These are phyloP conservation scores for Acidiella bohemica DNA, from an alignment of 495 filamentous ascomycete genomes.

Conservation along the genomic window DNA sequence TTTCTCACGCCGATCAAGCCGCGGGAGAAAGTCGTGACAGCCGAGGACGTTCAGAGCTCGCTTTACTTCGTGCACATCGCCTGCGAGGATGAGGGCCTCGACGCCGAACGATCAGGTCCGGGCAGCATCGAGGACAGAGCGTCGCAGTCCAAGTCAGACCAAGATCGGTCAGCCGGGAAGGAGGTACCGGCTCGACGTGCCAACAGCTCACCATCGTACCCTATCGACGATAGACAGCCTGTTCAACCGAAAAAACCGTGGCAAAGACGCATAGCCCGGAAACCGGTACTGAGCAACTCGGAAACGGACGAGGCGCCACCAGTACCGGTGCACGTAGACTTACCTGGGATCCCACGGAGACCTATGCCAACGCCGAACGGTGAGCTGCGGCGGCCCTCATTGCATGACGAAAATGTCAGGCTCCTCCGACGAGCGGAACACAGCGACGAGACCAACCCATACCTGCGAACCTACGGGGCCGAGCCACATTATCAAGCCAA, in stretches of 20 bases:
- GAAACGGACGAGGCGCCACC: neutral
- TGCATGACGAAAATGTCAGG: conserved; percentile 7
- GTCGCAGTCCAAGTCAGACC: neutral
- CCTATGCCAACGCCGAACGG: conserved; percentile 7
- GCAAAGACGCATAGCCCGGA: conserved; percentile 7
- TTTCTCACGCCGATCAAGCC: conserved; percentile 90
- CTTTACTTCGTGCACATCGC: conserved; percentile 86
- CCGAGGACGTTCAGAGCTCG: conserved; percentile 70
- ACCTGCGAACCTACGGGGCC: conserved; percentile 1
- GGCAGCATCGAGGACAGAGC: too few species aligned
- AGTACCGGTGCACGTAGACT: neutral
- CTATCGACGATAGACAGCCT: neutral
- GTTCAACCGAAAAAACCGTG: too few species aligned
- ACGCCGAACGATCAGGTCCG: too few species aligned
- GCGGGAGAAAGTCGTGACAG: conserved; percentile 70
- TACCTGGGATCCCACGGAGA: conserved; percentile 12
- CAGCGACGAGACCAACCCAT: conserved; percentile 10
- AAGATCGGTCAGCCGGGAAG: neutral
- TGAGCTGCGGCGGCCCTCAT: neutral
- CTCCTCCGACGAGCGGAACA: conserved; percentile 3
- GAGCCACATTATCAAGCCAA: neutral
- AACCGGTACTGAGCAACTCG: neutral
- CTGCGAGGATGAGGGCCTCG: conserved; percentile 9
- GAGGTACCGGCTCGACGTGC: too few species aligned
- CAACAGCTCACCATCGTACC: conserved; percentile 1